Conservation (phyloP, 73 alveolate species). For the Paramecium tetraurelia region DNA sequence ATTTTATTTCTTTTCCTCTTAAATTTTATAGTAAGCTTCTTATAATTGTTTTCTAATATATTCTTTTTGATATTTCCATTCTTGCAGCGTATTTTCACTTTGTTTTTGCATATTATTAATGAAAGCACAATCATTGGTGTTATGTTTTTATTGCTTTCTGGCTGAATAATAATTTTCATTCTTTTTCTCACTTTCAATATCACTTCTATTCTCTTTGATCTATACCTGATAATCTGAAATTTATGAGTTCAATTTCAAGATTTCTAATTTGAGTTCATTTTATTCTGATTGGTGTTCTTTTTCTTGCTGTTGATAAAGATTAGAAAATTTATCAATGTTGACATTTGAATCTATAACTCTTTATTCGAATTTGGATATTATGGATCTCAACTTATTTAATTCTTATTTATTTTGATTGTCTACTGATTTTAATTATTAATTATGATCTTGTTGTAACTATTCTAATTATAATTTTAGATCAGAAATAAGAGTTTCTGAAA, state of each 20-base stretch:
- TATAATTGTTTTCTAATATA: neutral
- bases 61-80: conserved; percentile 37
- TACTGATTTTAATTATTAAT: neutral
- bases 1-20: neutral
- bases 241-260: neutral
- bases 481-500: neutral
- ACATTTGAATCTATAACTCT: neutral
- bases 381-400: neutral
- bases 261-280: neutral
- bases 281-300: neutral
- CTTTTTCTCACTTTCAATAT: neutral
- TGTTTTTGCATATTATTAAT: neutral
- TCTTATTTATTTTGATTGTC: neutral
- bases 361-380: neutral
- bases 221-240: neutral
- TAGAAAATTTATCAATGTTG: neutral
- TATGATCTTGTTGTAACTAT: neutral
- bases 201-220: neutral
- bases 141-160: neutral
- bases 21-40: neutral
- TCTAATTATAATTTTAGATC: neutral
- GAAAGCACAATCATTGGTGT: neutral
- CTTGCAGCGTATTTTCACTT: neutral
- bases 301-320: neutral
- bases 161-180: neutral